A percentile compares a stretch with the other conserved stretches of the same genome.
These are phyloP conservation scores for Psilocybe tampanensis DNA, from an alignment of 768 basidiomycete species.

Conservation along the genomic window DNA sequence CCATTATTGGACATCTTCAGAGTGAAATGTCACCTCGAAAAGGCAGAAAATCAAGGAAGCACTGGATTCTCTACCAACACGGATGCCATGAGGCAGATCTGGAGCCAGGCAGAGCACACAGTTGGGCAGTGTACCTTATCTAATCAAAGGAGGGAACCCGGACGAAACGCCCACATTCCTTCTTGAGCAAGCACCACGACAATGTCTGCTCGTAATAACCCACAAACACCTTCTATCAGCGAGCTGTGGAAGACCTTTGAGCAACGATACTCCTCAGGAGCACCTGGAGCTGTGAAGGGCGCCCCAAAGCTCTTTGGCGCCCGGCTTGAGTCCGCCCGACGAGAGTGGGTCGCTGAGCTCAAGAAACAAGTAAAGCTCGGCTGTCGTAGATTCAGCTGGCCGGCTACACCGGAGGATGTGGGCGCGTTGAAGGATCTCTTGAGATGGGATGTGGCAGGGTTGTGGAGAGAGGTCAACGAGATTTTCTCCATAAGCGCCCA, in stretches of 20 bases:
- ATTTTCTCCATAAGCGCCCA: conserved; percentile 1
- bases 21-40: too few species aligned
- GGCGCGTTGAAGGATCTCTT: background rate
- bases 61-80: too few species aligned
- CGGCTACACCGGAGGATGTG: background rate
- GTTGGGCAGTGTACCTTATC: too few species aligned
- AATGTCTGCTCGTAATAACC: too few species aligned
- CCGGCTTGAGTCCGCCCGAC: background rate
- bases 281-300: too few species aligned
- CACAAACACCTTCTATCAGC: background rate
- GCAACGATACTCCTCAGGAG: background rate
- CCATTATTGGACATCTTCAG: too few species aligned
- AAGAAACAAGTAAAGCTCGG: background rate
- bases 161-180: too few species aligned
- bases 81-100: too few species aligned
- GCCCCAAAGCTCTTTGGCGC: background rate
- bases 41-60: too few species aligned
- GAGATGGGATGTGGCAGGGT: background rate
- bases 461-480: background rate
- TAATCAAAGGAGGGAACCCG: too few species aligned
- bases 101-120: too few species aligned
- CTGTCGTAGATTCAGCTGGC: background rate
- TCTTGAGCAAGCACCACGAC: too few species aligned
- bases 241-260: background rate
- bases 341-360: background rate